These are phyloP conservation scores for Termitomyces sp. DNA, from an alignment of 1,284 basidiomycete genomes.

Conservation along the genomic window DNA sequence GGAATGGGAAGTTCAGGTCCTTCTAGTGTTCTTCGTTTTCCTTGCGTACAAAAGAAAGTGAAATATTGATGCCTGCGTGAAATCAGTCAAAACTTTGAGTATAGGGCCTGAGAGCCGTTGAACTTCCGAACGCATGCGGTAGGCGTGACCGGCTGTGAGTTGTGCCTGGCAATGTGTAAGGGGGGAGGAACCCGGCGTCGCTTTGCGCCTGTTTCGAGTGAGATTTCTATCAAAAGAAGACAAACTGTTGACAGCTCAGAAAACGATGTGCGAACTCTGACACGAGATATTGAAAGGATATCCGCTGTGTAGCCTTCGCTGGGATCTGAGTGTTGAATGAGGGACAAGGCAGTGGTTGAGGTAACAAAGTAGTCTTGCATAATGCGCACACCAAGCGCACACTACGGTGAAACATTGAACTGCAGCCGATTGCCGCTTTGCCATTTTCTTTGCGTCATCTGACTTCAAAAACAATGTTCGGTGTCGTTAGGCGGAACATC, in stretches of 20 bases:
- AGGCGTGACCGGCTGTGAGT: not conserved
- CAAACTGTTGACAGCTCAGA: not conserved
- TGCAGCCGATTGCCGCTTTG: not conserved
- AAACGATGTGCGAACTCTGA: not conserved
- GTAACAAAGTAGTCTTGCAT: no score
- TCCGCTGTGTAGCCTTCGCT: no score
- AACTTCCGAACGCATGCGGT: not conserved
- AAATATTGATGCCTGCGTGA: not conserved
- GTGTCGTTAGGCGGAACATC: no score
- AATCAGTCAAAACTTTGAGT: not conserved
- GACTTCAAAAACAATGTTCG: not conserved
- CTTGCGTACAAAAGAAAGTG: not conserved
- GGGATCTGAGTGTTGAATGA: not conserved
- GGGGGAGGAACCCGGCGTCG: not conserved
- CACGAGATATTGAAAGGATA: not conserved
- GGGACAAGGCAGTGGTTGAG: no score
- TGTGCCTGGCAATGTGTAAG: not conserved
- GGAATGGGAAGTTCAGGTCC: not conserved
- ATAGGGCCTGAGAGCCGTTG: no score
- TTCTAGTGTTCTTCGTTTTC: not conserved
- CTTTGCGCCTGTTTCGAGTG: not conserved
- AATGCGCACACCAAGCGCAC: no score
- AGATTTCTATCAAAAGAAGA: no score
- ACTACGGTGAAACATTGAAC: not conserved
- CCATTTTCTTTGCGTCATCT: not conserved